Evolutionary conservation across 2,329 filamentous ascomycete genomes (phyloP).

Genomic region (Arthrobotrys pseudoclavata): DNA sequence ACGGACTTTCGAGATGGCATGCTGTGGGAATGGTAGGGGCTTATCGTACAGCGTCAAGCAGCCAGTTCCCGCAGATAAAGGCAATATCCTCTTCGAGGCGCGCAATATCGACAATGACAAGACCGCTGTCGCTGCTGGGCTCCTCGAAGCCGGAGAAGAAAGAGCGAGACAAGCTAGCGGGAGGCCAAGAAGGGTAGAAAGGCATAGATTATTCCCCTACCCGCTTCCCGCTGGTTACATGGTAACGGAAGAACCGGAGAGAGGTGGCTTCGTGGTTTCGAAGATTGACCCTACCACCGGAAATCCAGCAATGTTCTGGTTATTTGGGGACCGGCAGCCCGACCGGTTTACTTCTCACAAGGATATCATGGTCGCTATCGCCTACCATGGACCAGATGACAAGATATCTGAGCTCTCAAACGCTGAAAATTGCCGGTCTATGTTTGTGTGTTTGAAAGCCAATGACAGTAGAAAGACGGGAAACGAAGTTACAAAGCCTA

Average conservation of each 20-base stretch:
- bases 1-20: conserved; percentile 59
- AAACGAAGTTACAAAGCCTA: conserved; percentile 44
- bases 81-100: conserved; percentile 57
- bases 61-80: conserved; percentile 54
- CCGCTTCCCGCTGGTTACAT: conserved; percentile 61
- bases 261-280: conserved; percentile 61
- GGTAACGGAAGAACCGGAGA: conserved; percentile 58
- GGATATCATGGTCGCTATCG: conserved; percentile 62
- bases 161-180: conserved; percentile 59
- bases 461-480: conserved; percentile 17
- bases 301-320: conserved; percentile 58
- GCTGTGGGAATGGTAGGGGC: conserved; percentile 55
- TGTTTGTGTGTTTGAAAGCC: conserved; percentile 50
- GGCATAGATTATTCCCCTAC: conserved; percentile 62
- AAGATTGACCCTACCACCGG: conserved; percentile 61
- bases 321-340: conserved; percentile 62
- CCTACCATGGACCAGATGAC: conserved; percentile 60
- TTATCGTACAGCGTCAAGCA: conserved; percentile 54
- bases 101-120: conserved; percentile 53
- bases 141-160: conserved; percentile 47
- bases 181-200: conserved; percentile 56
- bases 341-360: conserved; percentile 63
- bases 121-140: conserved; percentile 44
- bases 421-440: conserved; percentile 37
- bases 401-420: conserved; percentile 58